Evolutionary conservation across 345 rosid genomes (phyloP), one percentile per base, ranked within the genome.

Genomic region (Eucalyptus polyanthemos): DNA sequence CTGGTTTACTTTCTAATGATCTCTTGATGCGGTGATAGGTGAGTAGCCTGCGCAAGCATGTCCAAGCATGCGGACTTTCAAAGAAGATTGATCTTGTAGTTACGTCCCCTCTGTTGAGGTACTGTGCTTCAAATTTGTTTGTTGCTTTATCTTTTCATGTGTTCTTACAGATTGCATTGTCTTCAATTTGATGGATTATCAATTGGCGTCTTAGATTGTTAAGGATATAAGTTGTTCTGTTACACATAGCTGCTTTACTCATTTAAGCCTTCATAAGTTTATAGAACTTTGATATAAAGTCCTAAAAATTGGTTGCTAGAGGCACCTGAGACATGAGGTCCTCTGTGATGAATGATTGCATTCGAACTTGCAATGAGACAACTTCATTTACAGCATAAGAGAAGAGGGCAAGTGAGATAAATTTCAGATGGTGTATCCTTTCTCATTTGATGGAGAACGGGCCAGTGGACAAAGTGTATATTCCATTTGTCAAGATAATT

Each of bases 71-170:
- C 29, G 96, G 94, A 9, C 88, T 92, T 6, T 19, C 67, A 4
- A 85, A 91, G 58, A 92, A 67, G 90, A 88, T 95, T 72, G 94
- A 96, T 50, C 91, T 96, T 88, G 97, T 94, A 83, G 31, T 96
- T 86, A 65, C 94, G 19, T 96, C 98, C 37, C 98, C 98, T 21
- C 80, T 95, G 90, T 86, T 89, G 87, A 96, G 98, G 98, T 95
- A 89, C 3, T 15, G 1, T 0, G 42, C 88, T 53, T 87, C 47
- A 54, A 53, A 51, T 34, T 27, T 31, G 45, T 37, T 34, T 54
- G 44, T 16, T 31, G 7, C 42, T 25, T 54, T 87, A 58, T 45
- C 40, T 31, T 21, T 47, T 76, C 87, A 9, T 25, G 31, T 83
- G 60, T 54, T 22, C 53, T 81, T 34, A 80, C 42, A 7, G 45